Percentiles rank a stretch among this genome's conserved stretches.
phyloP scores from a whole-genome alignment of 2,329 filamentous ascomycete species.

The Phialophora verrucosa region DNA sequence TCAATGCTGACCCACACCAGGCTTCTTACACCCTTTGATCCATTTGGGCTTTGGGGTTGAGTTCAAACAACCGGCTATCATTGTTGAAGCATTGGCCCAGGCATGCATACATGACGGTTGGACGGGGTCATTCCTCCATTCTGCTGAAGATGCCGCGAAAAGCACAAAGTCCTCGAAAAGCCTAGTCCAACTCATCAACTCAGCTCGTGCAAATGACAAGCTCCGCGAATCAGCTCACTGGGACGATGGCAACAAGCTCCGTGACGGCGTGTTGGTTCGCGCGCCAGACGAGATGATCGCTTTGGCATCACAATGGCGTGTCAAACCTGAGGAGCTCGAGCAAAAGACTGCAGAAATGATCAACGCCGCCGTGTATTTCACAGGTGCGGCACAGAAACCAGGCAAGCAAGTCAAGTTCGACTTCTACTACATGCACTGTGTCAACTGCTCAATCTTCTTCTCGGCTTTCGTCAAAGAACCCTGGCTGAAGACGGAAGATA shows the following conservation, averaged over 20 bases:
- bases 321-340: constrained; percentile 62
- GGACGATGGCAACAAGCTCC: constrained; percentile 67
- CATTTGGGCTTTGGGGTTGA: constrained; percentile 83
- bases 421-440: constrained; percentile 80
- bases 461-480: constrained; percentile 60
- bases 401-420: constrained; percentile 75
- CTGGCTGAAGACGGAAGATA: constrained; percentile 66
- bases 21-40: constrained; percentile 76
- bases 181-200: constrained; percentile 67
- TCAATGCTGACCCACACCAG: constrained; percentile 42
- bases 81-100: constrained; percentile 78
- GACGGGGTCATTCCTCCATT: constrained; percentile 40
- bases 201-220: constrained; percentile 62
- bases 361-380: constrained; percentile 65
- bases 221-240: constrained; percentile 60
- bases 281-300: constrained; percentile 68
- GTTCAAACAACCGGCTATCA: constrained; percentile 74
- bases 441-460: constrained; percentile 79
- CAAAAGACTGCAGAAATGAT: constrained; percentile 71
- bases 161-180: constrained; percentile 37
- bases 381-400: constrained; percentile 67
- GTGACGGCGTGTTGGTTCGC: constrained; percentile 69
- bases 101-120: constrained; percentile 65
- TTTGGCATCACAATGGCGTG: constrained; percentile 64
- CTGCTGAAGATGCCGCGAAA: constrained; percentile 57